Evolutionary conservation across 768 basidiomycete species (phyloP).

Genomic region (Pleurotus pulmonarius): DNA sequence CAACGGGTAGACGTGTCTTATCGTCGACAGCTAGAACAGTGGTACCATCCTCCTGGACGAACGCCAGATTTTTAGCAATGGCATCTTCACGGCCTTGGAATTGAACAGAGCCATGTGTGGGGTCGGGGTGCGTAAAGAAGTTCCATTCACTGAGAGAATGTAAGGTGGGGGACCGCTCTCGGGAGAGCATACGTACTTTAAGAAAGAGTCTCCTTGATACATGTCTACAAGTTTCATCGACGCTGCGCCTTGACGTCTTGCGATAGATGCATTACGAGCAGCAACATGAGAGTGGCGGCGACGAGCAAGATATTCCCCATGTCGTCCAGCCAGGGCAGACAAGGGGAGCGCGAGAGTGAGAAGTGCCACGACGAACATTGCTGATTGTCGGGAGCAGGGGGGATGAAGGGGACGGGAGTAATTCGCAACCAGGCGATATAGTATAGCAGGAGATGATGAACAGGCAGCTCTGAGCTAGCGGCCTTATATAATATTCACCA

Average conservation of each 20-base stretch:
- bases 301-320: constrained; percentile 17
- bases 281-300: constrained; percentile 16
- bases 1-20: constrained; percentile 39
- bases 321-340: constrained; percentile 27
- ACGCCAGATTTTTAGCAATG: constrained; percentile 49
- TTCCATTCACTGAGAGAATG: constrained; percentile 41
- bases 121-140: constrained; percentile 61
- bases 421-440: constrained; percentile 7
- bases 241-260: constrained; percentile 16
- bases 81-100: constrained; percentile 41
- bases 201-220: constrained; percentile 51
- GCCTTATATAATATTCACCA: constrained; percentile 7
- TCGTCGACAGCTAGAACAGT: constrained; percentile 64
- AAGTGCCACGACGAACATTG: constrained; percentile 9
- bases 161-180: background rate
- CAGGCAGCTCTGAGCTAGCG: background rate
- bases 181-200: constrained; percentile 52
- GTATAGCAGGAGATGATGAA: background rate
- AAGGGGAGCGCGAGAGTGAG: constrained; percentile 9
- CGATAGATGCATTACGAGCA: constrained; percentile 11
- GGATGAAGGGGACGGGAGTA: background rate
- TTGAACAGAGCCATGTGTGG: constrained; percentile 69
- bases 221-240: constrained; percentile 28
- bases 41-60: constrained; percentile 53
- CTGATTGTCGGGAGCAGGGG: too few species aligned